Percentiles rank a stretch among this genome's conserved stretches.
These are phyloP conservation scores for Wakefieldia striispora DNA, from an alignment of 768 basidiomycete genomes.

Conservation along the genomic window DNA sequence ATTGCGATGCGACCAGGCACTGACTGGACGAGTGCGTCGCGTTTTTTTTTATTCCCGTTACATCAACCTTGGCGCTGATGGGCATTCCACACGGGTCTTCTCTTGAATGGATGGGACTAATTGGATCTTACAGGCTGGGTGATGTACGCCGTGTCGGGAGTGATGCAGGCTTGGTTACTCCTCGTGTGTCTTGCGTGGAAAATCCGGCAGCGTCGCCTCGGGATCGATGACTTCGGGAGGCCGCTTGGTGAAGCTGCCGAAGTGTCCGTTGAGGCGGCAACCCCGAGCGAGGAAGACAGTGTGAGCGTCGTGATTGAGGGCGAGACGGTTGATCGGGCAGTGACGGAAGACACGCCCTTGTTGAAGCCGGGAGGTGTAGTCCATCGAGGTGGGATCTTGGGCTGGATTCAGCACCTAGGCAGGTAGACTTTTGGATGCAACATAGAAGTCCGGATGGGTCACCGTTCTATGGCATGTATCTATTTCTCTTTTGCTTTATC, in stretches of 20 bases:
- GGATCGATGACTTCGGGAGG: constrained; percentile 88
- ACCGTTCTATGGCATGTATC: too few relatives aligned
- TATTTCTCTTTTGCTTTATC: too few relatives aligned
- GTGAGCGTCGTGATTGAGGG: constrained; percentile 24
- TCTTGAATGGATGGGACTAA: not conserved
- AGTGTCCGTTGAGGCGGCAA: not conserved
- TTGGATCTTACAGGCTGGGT: constrained; percentile 58
- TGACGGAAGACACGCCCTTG: constrained; percentile 21
- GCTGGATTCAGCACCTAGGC: constrained; percentile 23
- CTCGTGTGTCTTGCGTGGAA: constrained; percentile 88
- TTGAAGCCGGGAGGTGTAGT: constrained; percentile 22
- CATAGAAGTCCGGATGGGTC: not conserved
- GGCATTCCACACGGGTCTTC: too few relatives aligned
- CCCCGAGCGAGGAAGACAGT: constrained; percentile 2
- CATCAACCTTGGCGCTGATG: too few relatives aligned
- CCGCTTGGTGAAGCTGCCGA: constrained; percentile 33
- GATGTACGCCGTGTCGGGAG: constrained; percentile 75
- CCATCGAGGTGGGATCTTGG: constrained; percentile 19
- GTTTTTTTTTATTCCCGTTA: not conserved
- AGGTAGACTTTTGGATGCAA: constrained; percentile 3
- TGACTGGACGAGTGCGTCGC: constrained; percentile 74
- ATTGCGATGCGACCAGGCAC: constrained; percentile 79
- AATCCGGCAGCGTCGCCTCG: constrained; percentile 65
- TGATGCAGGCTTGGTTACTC: constrained; percentile 81
- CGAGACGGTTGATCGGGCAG: constrained; percentile 3